Base-by-base conservation (phyloP, 768 basidiomycete genomes). In the Lentinula edodes region DNA sequence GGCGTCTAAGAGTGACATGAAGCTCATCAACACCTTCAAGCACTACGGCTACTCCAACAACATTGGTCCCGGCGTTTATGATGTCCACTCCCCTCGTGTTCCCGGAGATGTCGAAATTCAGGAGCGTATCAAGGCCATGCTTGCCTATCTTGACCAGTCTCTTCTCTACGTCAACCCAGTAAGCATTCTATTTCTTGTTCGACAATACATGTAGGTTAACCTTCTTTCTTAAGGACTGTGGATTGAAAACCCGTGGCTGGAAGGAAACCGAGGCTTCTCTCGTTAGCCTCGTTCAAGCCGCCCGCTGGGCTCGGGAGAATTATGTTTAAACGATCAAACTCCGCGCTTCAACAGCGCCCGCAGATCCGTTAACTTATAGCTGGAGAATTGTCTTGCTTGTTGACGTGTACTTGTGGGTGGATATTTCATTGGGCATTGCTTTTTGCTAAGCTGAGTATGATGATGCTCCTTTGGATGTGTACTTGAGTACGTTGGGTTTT, bases 11-110 rank as follows among this genome's bases (percentile, higher is more conserved):
- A 89, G 88, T 69, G 95, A 98, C 83, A 89, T 98, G 89, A 98
- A 98, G 81, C 84, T 99, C 63, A 80, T 99, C 70, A 84, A 87
- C 65, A 95, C 93, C 69, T 99, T 98, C 90, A 88, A 92, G 83
- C 81, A 90, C 62, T 91, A 93, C 75, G 91, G 91, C 48, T 98
- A 98, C 83, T 90, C 92, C 61, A 96, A 95, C 83, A 88, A 93
- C 79, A 98, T 98, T 72, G 95, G 96, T 62, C 96, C 96, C 18
- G 96, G 94, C 84, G 93, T 97, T 72, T 97, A 97, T 73, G 95
- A 98, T 75, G 97, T 99, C 79, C 97, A 98, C 83, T 98, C 95
- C 68, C 97, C 97, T 65, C 95, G 97, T 86, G 92, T 99, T 65
- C 97, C 97, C 50, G 79, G 86, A 63, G 86, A 88, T 69, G 84